These are phyloP conservation scores for Glycine latifolia DNA, from an alignment of 306 rosid species.

Conservation along the genomic window DNA sequence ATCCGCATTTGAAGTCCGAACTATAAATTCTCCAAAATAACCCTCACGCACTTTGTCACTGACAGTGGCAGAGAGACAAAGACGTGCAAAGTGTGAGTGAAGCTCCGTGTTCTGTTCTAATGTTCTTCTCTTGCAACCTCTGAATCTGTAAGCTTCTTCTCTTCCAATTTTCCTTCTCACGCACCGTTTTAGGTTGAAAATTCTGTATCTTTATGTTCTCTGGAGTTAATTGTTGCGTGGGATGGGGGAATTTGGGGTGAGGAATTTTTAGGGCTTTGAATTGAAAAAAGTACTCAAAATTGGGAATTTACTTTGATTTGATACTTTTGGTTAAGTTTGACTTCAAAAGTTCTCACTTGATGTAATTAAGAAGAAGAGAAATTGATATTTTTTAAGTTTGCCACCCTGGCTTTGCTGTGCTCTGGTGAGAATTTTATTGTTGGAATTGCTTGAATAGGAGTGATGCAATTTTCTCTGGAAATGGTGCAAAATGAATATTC, in stretches of 20 bases:
- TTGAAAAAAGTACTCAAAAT: neutral
- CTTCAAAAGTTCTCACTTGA: slow-evolving; percentile 12
- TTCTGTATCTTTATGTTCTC: slow-evolving; percentile 16
- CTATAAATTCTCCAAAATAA: slow-evolving; percentile 41
- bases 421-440: slow-evolving; percentile 18
- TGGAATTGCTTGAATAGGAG: slow-evolving; percentile 22
- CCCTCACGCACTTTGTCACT: slow-evolving; percentile 22
- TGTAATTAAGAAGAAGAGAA: neutral
- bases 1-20: slow-evolving; percentile 90
- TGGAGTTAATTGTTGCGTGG: slow-evolving; percentile 12
- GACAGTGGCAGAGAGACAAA: slow-evolving; percentile 20
- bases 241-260: neutral
- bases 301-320: slow-evolving; percentile 28
- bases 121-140: slow-evolving; percentile 38
- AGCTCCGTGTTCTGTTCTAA: slow-evolving; percentile 41
- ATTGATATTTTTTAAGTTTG: slow-evolving; percentile 32
- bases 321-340: slow-evolving; percentile 21
- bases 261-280: slow-evolving; percentile 62
- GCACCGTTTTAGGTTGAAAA: neutral
- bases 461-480: slow-evolving; percentile 24
- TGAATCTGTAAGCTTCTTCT: slow-evolving; percentile 49
- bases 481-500: slow-evolving; percentile 32
- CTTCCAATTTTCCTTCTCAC: neutral
- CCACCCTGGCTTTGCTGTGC: slow-evolving; percentile 9
- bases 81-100: slow-evolving; percentile 7